Conservation (phyloP, 2,329 filamentous ascomycete species). For the Pestalotiopsis sp. region DNA sequence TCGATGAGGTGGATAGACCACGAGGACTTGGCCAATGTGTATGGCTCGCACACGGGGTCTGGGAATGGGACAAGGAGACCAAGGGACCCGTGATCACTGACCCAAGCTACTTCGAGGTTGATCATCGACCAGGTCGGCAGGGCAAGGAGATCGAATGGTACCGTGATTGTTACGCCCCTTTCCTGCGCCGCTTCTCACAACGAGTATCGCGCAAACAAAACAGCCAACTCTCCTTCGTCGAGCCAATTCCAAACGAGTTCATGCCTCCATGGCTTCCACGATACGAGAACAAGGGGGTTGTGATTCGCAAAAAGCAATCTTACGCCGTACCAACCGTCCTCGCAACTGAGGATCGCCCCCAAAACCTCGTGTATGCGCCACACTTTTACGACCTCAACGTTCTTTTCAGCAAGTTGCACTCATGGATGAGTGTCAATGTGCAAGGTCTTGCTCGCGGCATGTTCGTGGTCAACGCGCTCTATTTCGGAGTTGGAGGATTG, state of each 20-base stretch:
- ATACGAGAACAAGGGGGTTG: not conserved
- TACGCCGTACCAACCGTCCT: conserved; percentile 30
- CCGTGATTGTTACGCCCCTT: conserved; percentile 43
- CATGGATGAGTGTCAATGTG: conserved; percentile 42
- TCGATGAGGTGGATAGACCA: conserved; percentile 19
- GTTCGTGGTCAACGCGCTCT: conserved; percentile 42
- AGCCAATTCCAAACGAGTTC: conserved; percentile 44
- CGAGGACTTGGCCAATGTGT: conserved; percentile 37
- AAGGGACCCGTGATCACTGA: conserved; percentile 28
- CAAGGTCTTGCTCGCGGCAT: conserved; percentile 41
- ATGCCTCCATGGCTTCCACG: conserved; percentile 38
- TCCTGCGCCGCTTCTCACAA: conserved; percentile 37
- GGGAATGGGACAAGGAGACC: conserved; percentile 36
- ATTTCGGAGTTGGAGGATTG: conserved; percentile 39
- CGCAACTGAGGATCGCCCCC: conserved; percentile 29
- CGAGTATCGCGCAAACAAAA: conserved; percentile 33
- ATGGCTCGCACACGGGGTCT: conserved; percentile 42
- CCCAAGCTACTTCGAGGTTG: conserved; percentile 38
- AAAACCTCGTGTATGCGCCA: conserved; percentile 42
- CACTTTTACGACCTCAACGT: conserved; percentile 47
- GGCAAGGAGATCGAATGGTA: conserved; percentile 42
- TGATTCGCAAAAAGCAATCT: conserved; percentile 15
- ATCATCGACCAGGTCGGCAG: conserved; percentile 38
- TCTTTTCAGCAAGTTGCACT: conserved; percentile 38
- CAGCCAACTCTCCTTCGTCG: conserved; percentile 38